phyloP scores from a whole-genome alignment of 257 asterid species.

The Nicotiana tabacum region DNA sequence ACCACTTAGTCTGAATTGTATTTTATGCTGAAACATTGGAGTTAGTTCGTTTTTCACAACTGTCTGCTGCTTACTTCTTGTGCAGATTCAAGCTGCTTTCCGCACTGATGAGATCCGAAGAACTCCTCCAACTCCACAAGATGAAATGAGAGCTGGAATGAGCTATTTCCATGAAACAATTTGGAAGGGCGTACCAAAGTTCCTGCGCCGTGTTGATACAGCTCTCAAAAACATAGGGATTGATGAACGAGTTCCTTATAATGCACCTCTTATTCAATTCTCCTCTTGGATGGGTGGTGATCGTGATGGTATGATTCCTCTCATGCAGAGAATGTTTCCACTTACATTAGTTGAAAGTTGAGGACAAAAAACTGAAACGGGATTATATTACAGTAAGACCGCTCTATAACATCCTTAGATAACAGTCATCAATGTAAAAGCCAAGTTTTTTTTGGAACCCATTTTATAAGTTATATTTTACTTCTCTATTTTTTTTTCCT shows the following conservation, averaged over 20 bases:
- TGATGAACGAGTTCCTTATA: conserved; percentile 45
- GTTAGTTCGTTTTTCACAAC: background rate
- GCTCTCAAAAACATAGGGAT: conserved; percentile 47
- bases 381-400: background rate
- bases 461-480: too few relatives aligned
- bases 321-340: background rate
- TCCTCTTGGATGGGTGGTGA: conserved; percentile 63
- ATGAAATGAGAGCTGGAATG: conserved; percentile 60
- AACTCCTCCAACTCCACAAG: conserved; percentile 54
- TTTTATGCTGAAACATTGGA: background rate
- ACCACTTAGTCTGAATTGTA: background rate
- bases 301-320: conserved; percentile 39
- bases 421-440: too few relatives aligned
- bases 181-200: conserved; percentile 52
- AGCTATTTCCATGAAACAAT: conserved; percentile 54
- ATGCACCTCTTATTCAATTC: conserved; percentile 49
- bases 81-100: conserved; percentile 48
- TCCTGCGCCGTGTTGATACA: conserved; percentile 46
- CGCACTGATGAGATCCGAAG: conserved; percentile 52
- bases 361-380: background rate
- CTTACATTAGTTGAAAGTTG: background rate
- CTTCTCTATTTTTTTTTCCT: too few relatives aligned
- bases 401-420: too few relatives aligned
- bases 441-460: too few relatives aligned
- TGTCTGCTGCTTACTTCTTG: background rate